Base-by-base conservation (phyloP, 768 basidiomycete species). In the Pleurotus tuber-regium region DNA sequence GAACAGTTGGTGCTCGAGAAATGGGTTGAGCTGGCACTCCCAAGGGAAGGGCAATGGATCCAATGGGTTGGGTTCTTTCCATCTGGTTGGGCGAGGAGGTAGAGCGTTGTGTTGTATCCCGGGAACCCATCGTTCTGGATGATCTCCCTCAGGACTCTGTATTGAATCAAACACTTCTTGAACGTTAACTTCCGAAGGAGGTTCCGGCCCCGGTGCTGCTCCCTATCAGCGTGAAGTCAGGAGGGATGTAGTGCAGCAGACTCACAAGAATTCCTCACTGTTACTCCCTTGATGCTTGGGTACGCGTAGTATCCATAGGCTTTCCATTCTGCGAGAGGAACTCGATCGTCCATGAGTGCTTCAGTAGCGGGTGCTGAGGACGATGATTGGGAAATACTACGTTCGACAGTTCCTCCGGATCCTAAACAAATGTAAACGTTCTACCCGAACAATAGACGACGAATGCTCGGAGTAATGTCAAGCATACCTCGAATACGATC, bases 21-120 rank as follows among this genome's bases (percentile, higher is more conserved):
- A 75, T 0, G 82, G 83, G 57, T 86, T 83, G 25, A 87, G 67
- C 48, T 80, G 74, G 33, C 76, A 70, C 52, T 76, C 73, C 61
- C 70, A 74, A 9, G 79, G 76, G 43, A 78, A 77, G 0, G 75
- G 69, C 4, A 75, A 63, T 1, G 72, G 69, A 16, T 67, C 66
- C 9, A 64, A 63, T 1, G 67, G 70, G 11, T 59, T 57, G 4
- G 76, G 79, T 7, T 65, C 61, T 33, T 69, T 65, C 79, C 80
- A 80, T 16, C 69, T 64, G 3, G 57, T 43, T 3, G 82, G 79
- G 18, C 72, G 72, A 5, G 77, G 76, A 11, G 81, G 83, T 8
- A 83, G 66, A 0, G 74, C 63, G 7, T 73, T 73, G 44, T 82
- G 80, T 43, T 69, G 61, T 41, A 75, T 46, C 4, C 77, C 79